These are phyloP conservation scores for Hypoxylon fuscum DNA, from an alignment of 495 filamentous ascomycete genomes.

Conservation along the genomic window DNA sequence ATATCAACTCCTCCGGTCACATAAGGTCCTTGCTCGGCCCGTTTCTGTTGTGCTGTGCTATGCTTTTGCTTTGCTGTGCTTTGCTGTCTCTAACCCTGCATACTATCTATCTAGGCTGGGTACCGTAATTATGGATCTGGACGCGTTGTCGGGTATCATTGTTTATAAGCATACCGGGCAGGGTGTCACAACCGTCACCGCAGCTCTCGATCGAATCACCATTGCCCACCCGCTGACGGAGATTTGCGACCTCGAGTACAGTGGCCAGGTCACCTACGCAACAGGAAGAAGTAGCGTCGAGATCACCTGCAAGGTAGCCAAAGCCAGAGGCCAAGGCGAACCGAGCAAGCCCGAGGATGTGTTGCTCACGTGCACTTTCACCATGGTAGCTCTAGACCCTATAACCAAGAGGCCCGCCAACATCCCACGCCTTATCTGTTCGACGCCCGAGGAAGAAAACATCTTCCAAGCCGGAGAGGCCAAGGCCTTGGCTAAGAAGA, in stretches of 20 bases:
- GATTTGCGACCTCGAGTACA: slow-evolving; percentile 83
- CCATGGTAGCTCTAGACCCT: slow-evolving; percentile 82
- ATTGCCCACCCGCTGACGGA: slow-evolving; percentile 77
- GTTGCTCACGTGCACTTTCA: slow-evolving; percentile 82
- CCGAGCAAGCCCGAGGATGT: slow-evolving; percentile 71
- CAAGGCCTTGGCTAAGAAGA: slow-evolving; percentile 79
- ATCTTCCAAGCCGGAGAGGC: slow-evolving; percentile 75
- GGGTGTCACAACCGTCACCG: slow-evolving; percentile 79
- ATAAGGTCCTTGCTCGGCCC: slow-evolving; percentile 41
- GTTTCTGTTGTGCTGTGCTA: neutral
- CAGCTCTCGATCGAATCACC: slow-evolving; percentile 81
- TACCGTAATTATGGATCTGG: slow-evolving; percentile 55
- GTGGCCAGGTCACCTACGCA: slow-evolving; percentile 81
- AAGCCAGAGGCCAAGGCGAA: slow-evolving; percentile 65
- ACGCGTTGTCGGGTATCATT: slow-evolving; percentile 81
- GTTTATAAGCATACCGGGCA: slow-evolving; percentile 86
- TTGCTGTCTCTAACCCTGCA: slow-evolving; percentile 7
- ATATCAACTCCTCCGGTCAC: slow-evolving; percentile 57
- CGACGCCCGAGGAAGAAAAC: slow-evolving; percentile 74
- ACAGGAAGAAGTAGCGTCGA: slow-evolving; percentile 85
- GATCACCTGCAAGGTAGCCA: slow-evolving; percentile 77
- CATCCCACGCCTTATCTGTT: slow-evolving; percentile 64
- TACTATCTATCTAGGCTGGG: slow-evolving; percentile 25
- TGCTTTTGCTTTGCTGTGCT: neutral
- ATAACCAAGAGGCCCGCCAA: slow-evolving; percentile 70